Base-by-base conservation (phyloP, 257 asterid species). In the Perilla frutescens region DNA sequence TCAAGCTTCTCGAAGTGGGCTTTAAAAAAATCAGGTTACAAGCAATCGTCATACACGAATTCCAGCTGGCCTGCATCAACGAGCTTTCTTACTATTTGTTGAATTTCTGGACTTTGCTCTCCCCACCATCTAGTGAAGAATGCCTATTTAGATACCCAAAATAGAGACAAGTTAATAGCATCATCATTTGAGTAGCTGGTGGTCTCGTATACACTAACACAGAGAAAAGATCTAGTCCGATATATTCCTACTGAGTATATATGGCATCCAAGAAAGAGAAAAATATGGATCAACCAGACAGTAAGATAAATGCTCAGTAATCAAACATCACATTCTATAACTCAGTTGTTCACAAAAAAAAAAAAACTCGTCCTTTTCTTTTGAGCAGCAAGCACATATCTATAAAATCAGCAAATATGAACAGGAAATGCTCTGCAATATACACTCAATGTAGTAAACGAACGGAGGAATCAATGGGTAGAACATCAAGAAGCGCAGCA, bases 61-160 rank as follows among this genome's bases (percentile, higher is more conserved):
- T 92, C 98, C 84, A 92, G 77, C 81, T 84, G 96, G 48, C 92
- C 98, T 20, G 81, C 81, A 77, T 82, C 84, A 3, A 92, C 95
- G 59, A 92, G 87, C 72, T 80, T 76, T 78, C 82, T 85, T 14
- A 85, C 95, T 63, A 73, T 81, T 71, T 48, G 76, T 74, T 87
- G 92, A 75, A 76, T 76, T 76, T 82, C 89, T 43, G 66, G 75
- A 73, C 81, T 87, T 71, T 92, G 98, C 79, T 79, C 87, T 66
- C 62, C 77, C 98, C 98, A 92, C 98, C 98, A 92, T 66, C 96
- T 83, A 62, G 55, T n/a, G 82, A 92, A 90, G 81, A 92, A 92
- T 48, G 98, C 96, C 97, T 92, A 50, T 47, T 58, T 50, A 7
- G 72, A 72, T 31, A 31, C 51, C 79, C 57, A 61, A 51, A 57